Evolutionary conservation across 768 basidiomycete genomes (phyloP), one percentile per base, ranked within the genome.

Genomic region (Clitopilus passeckerianus): DNA sequence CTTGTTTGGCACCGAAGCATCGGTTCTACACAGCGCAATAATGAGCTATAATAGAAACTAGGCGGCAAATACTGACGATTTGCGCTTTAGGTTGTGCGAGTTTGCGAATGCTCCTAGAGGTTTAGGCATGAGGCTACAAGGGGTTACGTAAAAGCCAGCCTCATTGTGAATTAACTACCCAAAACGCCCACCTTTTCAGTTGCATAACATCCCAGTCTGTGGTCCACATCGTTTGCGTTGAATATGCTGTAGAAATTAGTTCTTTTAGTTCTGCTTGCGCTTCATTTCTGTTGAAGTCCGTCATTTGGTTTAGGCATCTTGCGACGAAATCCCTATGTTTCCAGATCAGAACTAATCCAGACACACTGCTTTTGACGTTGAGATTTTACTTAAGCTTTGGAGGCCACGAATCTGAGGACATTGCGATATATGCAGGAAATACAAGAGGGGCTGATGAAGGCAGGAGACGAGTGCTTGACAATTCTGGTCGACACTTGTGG

Each of bases 251-350:
- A 84, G 91, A 89, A 74, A 99, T 97, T 83, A 94, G 90, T 86
- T 91, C 84, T 85, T 94, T 95, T 70, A 99, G 77, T 80, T 99
- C 97, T 61, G 89, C 82, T 69, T 95, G 93, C 20, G 95, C 95
- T 65, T 95, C 93, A 54, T 76, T 75, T 71, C 90, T 86, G 75
- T 96, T 98, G 56, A 81, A 74, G 63, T 95, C 90, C 16, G 91
- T 91, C 80, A 96, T 95, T 75, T 94, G 89, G 23, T 91, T 88
- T 23, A 98, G 80, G 70, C 92, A 96, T 74, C 87, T 88, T 69
- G 95, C 92, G 30, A 98, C 95, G 93, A 95, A 98, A 71, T 90
- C 87, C 77, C 95, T 98, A 70, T 15, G 35, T n/a, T 59, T 44
- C 53, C 54, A 67, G 16, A 57, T 61, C 57, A 72, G 64, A 43